phyloP scores from a whole-genome alignment of 2,329 filamentous ascomycete species.

The Ascochyta viciae-villosae region DNA sequence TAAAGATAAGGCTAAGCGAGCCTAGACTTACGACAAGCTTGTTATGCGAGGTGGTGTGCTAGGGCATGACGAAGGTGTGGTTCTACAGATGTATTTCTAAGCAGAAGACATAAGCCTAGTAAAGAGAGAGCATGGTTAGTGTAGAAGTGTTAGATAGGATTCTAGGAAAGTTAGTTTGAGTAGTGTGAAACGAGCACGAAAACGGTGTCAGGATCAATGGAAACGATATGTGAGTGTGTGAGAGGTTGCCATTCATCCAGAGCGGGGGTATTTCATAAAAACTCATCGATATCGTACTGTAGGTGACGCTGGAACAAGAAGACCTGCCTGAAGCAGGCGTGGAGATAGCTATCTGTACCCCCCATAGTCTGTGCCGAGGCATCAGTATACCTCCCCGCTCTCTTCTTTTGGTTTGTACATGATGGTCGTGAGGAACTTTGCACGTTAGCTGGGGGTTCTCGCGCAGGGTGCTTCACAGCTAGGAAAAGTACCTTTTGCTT shows the following conservation, averaged over 20 bases:
- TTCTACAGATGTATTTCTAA: too few species aligned
- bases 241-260: background rate
- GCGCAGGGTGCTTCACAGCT: background rate
- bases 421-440: slow-evolving; percentile 93
- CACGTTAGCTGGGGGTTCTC: slow-evolving; percentile 14
- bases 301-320: slow-evolving; percentile 6
- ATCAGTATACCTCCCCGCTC: slow-evolving; percentile 17
- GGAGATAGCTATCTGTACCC: background rate
- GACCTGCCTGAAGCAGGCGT: background rate
- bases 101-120: too few species aligned
- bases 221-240: background rate
- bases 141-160: too few species aligned
- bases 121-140: too few species aligned
- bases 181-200: background rate
- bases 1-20: too few species aligned
- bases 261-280: slow-evolving; percentile 14
- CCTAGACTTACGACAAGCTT: too few species aligned
- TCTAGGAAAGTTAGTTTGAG: too few species aligned
- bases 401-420: slow-evolving; percentile 87
- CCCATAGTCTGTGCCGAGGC: background rate
- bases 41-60: too few species aligned
- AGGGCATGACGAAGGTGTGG: too few species aligned
- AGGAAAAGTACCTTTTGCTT: slow-evolving; percentile 77
- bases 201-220: too few species aligned
- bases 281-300: slow-evolving; percentile 10